These are phyloP conservation scores for Aspergillus bombycis DNA, from an alignment of 2,329 filamentous ascomycete species.

Conservation along the genomic window DNA sequence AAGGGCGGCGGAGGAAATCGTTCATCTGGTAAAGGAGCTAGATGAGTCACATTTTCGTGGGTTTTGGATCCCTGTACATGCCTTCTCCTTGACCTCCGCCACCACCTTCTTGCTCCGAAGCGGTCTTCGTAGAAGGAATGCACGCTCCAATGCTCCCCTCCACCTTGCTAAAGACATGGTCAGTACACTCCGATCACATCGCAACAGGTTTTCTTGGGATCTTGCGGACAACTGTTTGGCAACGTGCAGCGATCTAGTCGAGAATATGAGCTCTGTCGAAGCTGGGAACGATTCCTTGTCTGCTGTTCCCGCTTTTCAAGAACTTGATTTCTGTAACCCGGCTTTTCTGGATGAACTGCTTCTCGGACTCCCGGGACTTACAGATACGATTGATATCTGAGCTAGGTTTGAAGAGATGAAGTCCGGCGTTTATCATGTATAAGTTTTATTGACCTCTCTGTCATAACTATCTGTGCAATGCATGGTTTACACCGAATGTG, in stretches of 20 bases:
- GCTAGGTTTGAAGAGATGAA: not conserved
- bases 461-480: not conserved
- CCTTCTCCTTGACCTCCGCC: conserved; percentile 54
- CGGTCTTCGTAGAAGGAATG: conserved; percentile 49
- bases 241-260: conserved; percentile 52
- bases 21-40: conserved; percentile 53
- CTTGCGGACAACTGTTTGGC: conserved; percentile 55
- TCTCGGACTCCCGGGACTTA: not conserved
- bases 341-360: not conserved
- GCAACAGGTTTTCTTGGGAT: conserved; percentile 51
- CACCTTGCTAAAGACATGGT: conserved; percentile 50
- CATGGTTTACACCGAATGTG: not conserved
- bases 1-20: conserved; percentile 53
- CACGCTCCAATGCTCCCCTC: conserved; percentile 34
- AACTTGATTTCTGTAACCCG: not conserved
- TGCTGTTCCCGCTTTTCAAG: not conserved
- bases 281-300: not conserved
- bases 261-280: conserved; percentile 36
- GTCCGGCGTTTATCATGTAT: not conserved
- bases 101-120: conserved; percentile 56
- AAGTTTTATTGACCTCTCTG: not conserved
- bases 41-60: conserved; percentile 48
- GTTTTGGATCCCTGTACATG: conserved; percentile 55
- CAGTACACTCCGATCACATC: conserved; percentile 43
- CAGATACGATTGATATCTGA: not conserved